Conservation (phyloP, 768 basidiomycete genomes). For the Termitomyces bulborhizus region DNA sequence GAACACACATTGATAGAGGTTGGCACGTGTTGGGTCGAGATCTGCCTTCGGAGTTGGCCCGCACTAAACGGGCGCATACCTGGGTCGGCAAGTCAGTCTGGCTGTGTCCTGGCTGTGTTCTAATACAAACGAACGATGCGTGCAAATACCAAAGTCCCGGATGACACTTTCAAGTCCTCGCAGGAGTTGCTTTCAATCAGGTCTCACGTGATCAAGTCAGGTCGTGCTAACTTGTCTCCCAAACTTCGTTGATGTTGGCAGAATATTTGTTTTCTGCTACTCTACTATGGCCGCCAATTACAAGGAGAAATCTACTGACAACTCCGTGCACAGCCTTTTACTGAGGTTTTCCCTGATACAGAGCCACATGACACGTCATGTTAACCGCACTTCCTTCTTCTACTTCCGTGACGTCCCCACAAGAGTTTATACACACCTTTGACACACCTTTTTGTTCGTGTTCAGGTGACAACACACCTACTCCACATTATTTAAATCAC, state of each 20-base stretch:
- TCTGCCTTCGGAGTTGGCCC: neutral
- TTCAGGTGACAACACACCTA: neutral
- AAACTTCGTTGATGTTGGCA: no score
- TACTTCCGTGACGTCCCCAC: no score
- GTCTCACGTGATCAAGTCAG: no score
- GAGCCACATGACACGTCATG: neutral
- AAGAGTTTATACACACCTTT: neutral
- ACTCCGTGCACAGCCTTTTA: neutral
- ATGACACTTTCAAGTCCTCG: no score
- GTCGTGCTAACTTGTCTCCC: no score
- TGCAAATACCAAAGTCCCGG: neutral
- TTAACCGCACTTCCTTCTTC: neutral
- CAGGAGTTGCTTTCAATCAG: no score
- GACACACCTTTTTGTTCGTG: neutral
- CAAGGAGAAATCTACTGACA: neutral
- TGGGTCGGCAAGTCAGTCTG: neutral
- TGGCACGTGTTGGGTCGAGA: constrained; percentile 4
- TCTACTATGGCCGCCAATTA: neutral
- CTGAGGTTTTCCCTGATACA: neutral
- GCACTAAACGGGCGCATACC: neutral
- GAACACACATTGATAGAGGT: neutral
- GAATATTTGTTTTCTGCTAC: neutral
- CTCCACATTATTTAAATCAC: neutral
- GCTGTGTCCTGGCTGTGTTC: neutral
- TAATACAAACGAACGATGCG: neutral